A percentile compares a stretch with the other conserved stretches of the same genome.
Evolutionary conservation across 2,329 filamentous ascomycete genomes (phyloP).

Genomic region (Diplodia mutila): DNA sequence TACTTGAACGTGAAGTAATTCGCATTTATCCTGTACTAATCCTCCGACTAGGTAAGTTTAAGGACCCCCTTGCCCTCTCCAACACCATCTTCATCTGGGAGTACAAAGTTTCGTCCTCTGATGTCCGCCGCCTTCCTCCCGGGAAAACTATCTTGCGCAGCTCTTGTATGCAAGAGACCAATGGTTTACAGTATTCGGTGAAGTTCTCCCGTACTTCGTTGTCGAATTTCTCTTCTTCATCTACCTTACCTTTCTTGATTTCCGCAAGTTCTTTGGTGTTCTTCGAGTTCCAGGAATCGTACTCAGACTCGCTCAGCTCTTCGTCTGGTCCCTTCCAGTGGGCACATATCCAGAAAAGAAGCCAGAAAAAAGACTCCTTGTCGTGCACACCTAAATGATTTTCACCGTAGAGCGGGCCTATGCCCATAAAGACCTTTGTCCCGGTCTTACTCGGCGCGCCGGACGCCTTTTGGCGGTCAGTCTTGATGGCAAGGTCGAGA

Average conservation of each 20-base stretch:
- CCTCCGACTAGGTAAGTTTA: neutral
- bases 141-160: constrained; percentile 45
- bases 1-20: no score
- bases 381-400: constrained; percentile 54
- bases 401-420: constrained; percentile 48
- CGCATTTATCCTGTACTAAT: neutral
- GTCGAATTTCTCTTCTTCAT: constrained; percentile 39
- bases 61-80: neutral
- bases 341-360: constrained; percentile 53
- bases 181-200: constrained; percentile 42
- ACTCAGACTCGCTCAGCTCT: constrained; percentile 34
- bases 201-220: constrained; percentile 35
- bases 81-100: neutral
- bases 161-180: constrained; percentile 45
- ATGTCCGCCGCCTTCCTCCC: constrained; percentile 28
- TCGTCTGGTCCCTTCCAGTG: constrained; percentile 44
- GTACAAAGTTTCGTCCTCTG: neutral
- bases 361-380: constrained; percentile 56
- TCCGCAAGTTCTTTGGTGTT: constrained; percentile 34
- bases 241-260: constrained; percentile 31
- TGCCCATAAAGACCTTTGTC: constrained; percentile 53
- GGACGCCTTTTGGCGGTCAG: constrained; percentile 40
- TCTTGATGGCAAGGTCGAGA: constrained; percentile 46
- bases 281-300: constrained; percentile 45
- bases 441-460: constrained; percentile 50